A percentile compares a stretch with the other conserved stretches of the same genome.
Evolutionary conservation across 257 asterid species (phyloP).

Genomic region (Paulownia fortunei): DNA sequence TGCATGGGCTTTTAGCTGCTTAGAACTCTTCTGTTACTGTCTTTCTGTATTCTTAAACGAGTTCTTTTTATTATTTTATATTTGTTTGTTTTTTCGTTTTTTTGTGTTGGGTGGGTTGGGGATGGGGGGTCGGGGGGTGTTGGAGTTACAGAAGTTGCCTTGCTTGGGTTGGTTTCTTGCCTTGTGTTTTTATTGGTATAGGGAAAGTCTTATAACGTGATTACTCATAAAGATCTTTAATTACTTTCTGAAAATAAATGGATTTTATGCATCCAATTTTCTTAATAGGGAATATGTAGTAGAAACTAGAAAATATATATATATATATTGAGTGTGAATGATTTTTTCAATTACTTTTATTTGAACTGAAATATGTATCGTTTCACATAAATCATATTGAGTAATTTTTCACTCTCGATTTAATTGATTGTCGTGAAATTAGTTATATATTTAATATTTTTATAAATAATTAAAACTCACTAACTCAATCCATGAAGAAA

Average conservation of each 20-base stretch:
- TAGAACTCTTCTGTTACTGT: conserved; percentile 23
- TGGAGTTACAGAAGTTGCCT: conserved; percentile 9
- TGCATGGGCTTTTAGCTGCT: conserved; percentile 23
- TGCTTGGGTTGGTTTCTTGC: conserved; percentile 11
- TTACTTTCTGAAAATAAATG: conserved; percentile 34
- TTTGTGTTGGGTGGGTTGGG: no score
- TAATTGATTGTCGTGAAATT: no score
- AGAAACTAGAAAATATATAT: neutral
- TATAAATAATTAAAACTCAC: no score
- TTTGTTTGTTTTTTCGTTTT: neutral
- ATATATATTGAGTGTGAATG: neutral
- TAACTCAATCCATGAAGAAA: no score
- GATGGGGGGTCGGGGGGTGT: neutral
- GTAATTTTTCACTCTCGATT: neutral
- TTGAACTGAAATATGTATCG: no score
- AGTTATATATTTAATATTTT: no score
- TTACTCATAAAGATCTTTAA: conserved; percentile 21
- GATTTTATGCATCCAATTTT: neutral
- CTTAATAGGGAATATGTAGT: neutral
- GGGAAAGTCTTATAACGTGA: conserved; percentile 25
- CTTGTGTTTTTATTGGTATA: neutral
- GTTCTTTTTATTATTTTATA: neutral
- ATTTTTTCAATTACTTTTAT: neutral
- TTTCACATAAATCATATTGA: no score
- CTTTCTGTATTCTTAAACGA: conserved; percentile 25